These are phyloP conservation scores for Wickerhamomyces rabaulensis DNA, from an alignment of 805 yeast species.

Conservation along the genomic window DNA sequence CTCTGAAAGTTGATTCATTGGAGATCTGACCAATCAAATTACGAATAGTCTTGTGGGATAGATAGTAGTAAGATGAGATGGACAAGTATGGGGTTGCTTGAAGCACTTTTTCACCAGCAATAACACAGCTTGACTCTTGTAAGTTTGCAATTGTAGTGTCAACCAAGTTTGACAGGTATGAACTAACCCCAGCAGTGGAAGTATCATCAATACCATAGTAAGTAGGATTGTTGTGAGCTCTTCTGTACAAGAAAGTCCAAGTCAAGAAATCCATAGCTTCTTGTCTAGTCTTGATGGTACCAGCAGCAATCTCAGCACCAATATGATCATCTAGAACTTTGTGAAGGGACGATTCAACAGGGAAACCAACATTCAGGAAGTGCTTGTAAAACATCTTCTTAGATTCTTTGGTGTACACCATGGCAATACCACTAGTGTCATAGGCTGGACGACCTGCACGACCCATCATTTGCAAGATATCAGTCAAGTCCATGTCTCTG, in stretches of 20 bases:
- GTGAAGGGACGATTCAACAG: conserved; percentile 83
- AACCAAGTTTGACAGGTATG: conserved; percentile 65
- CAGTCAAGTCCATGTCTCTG: conserved; percentile 89
- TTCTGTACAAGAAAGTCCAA: conserved; percentile 85
- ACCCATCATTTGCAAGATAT: conserved; percentile 96
- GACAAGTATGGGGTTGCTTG: conserved; percentile 75
- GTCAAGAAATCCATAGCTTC: conserved; percentile 97
- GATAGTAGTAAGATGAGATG: conserved; percentile 86
- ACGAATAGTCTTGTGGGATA: conserved; percentile 86
- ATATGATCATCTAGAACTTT: conserved; percentile 82
- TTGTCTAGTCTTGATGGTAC: conserved; percentile 88
- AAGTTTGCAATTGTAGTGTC: conserved; percentile 65
- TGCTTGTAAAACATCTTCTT: conserved; percentile 81
- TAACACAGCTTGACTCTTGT: conserved; percentile 66
- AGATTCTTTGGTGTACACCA: conserved; percentile 79
- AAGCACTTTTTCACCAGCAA: conserved; percentile 39
- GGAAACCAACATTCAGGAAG: conserved; percentile 87
- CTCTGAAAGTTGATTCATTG: conserved; percentile 44
- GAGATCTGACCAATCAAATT: conserved; percentile 51
- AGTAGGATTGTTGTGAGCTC: conserved; percentile 92
- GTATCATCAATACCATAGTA: conserved; percentile 80
- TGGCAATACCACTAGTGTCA: conserved; percentile 89
- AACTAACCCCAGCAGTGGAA: conserved; percentile 72
- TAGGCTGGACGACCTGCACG: conserved; percentile 99
- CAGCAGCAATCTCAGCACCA: conserved; percentile 94